Percentiles rank a stretch among this genome's conserved stretches.
phyloP scores from a whole-genome alignment of 768 basidiomycete species.

The Panus rudis region DNA sequence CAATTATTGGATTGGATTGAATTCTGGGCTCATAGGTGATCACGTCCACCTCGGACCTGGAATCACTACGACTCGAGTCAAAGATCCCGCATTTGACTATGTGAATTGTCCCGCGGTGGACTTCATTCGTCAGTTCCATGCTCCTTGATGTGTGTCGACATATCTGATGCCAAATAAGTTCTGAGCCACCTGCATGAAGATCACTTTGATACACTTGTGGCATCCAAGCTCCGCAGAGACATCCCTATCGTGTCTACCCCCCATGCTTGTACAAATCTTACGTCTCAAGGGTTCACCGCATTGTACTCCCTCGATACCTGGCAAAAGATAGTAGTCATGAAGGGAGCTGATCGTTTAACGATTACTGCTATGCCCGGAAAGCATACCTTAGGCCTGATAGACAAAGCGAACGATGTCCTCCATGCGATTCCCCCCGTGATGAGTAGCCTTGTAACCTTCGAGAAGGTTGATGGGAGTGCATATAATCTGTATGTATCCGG shows the following conservation, averaged over 20 bases:
- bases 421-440: slow-evolving; percentile 24
- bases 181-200: slow-evolving; percentile 24
- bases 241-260: slow-evolving; percentile 27
- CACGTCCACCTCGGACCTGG: slow-evolving; percentile 25
- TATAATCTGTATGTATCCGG: slow-evolving; percentile 27
- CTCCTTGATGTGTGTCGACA: not conserved
- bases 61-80: slow-evolving; percentile 22
- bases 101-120: slow-evolving; percentile 25
- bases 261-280: slow-evolving; percentile 19
- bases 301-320: slow-evolving; percentile 11
- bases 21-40: slow-evolving; percentile 21
- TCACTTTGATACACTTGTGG: slow-evolving; percentile 29
- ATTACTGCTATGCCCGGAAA: slow-evolving; percentile 25
- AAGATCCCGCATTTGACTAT: slow-evolving; percentile 24
- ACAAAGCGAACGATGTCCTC: slow-evolving; percentile 18
- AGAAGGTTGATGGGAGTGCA: slow-evolving; percentile 9
- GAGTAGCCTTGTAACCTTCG: slow-evolving; percentile 23
- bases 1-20: not conserved
- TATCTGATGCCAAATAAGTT: slow-evolving; percentile 5
- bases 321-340: slow-evolving; percentile 7
- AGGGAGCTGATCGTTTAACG: slow-evolving; percentile 7
- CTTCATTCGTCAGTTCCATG: slow-evolving; percentile 13
- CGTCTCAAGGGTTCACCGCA: slow-evolving; percentile 8
- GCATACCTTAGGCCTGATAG: slow-evolving; percentile 21
- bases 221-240: slow-evolving; percentile 24